Base-by-base conservation (phyloP, 1,139 yeast genomes). In the Kluyveromyces sp. region DNA sequence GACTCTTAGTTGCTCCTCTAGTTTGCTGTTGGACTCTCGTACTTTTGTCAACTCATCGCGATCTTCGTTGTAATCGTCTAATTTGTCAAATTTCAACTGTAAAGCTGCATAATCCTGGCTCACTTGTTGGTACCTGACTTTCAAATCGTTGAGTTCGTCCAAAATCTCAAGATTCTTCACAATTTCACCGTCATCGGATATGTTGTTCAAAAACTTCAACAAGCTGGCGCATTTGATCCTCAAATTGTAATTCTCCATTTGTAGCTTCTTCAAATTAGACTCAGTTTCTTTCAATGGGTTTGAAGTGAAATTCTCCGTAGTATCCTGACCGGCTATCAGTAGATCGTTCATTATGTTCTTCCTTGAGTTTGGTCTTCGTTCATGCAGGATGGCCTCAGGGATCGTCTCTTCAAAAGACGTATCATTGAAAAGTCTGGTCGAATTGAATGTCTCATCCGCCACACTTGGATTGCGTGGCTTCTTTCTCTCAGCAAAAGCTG, bases 231-330 rank as follows among this genome's bases (percentile, higher is more conserved):
- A 66, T 51, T 79, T 78, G 35, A 82, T 70, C 55, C 77, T 76
- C 52, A 83, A 67, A 50, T 78, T 75, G 55, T 79, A 75, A 51
- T 81, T 83, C 45, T 83, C 88, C 22, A 74, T 70, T 49, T 76
- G 72, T 39, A 81, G 64, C 41, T 67, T 66, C 38, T 75, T 69
- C 33, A 75, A 65, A 37, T 71, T 67, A 39, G 71, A 70, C 50
- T 76, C 78, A 53, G 79, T 84, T 49, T 72, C 78, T 48, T 70
- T 75, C 12, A 81, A 55, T 20, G 76, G 74, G 46, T 72, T 71
- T 1, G 74, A 65, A 2, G 72, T 71, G 37, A 61, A 60, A 1
- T 55, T 49, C 41, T 50, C 51, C 11, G 54, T 54, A 18, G 49
- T 49, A 13, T 42, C 43, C n/a, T 44, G 38, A 4, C 16, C 42